phyloP scores from a whole-genome alignment of 2,329 filamentous ascomycete genomes.

The Fusarium albidum region DNA sequence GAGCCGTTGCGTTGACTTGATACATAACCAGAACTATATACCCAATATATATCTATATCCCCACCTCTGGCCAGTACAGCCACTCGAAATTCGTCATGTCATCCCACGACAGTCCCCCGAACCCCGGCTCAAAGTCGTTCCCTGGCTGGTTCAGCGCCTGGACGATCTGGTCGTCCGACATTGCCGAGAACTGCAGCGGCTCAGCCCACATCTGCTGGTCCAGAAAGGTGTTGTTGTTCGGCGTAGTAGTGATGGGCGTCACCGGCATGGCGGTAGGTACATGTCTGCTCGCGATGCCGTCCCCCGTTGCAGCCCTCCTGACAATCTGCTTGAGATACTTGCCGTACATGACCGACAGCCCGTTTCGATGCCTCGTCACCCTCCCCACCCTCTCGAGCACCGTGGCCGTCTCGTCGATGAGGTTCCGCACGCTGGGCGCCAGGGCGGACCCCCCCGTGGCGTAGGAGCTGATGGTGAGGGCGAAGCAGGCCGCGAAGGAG shows the following conservation, averaged over 20 bases:
- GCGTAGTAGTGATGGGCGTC: constrained; percentile 32
- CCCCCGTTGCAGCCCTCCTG: constrained; percentile 45
- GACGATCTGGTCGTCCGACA: constrained; percentile 74
- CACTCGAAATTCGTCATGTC: constrained; percentile 67
- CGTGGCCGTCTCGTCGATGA: constrained; percentile 74
- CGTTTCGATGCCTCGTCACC: constrained; percentile 71
- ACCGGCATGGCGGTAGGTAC: constrained; percentile 26
- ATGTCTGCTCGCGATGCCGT: constrained; percentile 23
- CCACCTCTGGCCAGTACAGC: constrained; percentile 61
- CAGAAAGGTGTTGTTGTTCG: constrained; percentile 36
- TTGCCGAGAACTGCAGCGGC: constrained; percentile 69
- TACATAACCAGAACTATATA: constrained; percentile 15
- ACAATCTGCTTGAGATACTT: constrained; percentile 56
- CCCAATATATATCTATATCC: constrained; percentile 32
- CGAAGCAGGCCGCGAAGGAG: constrained; percentile 76
- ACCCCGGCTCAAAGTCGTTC: constrained; percentile 63
- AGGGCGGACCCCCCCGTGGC: constrained; percentile 65
- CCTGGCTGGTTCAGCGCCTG: constrained; percentile 71
- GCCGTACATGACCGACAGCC: constrained; percentile 64
- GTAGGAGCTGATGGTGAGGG: constrained; percentile 69
- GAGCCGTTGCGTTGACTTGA: constrained; percentile 22
- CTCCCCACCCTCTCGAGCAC: constrained; percentile 75
- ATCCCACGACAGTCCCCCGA: constrained; percentile 65
- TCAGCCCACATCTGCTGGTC: constrained; percentile 54
- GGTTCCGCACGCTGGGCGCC: constrained; percentile 67